Evolutionary conservation across 768 basidiomycete genomes (phyloP), one percentile per base, ranked within the genome.

Genomic region (Tulasnella sp.): DNA sequence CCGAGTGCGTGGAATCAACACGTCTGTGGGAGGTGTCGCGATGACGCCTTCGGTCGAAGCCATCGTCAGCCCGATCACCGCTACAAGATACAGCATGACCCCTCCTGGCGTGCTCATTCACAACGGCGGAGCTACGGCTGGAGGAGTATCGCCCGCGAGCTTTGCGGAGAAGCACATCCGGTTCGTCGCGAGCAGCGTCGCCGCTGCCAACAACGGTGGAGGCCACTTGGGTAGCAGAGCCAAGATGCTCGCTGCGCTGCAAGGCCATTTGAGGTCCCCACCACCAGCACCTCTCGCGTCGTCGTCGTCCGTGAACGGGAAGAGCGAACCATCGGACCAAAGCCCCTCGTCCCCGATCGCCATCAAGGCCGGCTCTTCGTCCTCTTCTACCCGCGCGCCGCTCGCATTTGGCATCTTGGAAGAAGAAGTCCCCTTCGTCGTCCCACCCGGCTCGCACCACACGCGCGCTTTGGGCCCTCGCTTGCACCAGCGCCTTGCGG

Each of bases 151-250:
- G 1, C 76, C 76, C 21, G 36, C 72, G n/a, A 58, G 52, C 56
- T 77, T 34, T n/a, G 76, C 76, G 76, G 76, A 77, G 56, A 52
- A 62, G 40, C 76, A 77, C 39, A 77, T 77, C 27, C 48, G 76
- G 48, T 77, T 77, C 56, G 68, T 77, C 58, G 76, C 76, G 44
- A 75, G 74, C 42, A 52, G 44, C 74, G 34, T 75, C 27, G 34
- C 39, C 21, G 16, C n/a, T 34, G 52, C n/a, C n/a, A n/a, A n/a
- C n/a, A n/a, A 31, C 14, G 44, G 5, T 18, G 52, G 62, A 6
- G 24, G 58, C 3, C 31, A 16, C 14, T 52, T 52, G 48, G 62
- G 31, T 1, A 68, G 62, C 27, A 27, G 62, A n/a, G 42, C 42
- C 42, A 68, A 31, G 62, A 68, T 68, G 62, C n/a, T 68, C 62